phyloP scores from a whole-genome alignment of 306 rosid species.

The Prunus salicina region DNA sequence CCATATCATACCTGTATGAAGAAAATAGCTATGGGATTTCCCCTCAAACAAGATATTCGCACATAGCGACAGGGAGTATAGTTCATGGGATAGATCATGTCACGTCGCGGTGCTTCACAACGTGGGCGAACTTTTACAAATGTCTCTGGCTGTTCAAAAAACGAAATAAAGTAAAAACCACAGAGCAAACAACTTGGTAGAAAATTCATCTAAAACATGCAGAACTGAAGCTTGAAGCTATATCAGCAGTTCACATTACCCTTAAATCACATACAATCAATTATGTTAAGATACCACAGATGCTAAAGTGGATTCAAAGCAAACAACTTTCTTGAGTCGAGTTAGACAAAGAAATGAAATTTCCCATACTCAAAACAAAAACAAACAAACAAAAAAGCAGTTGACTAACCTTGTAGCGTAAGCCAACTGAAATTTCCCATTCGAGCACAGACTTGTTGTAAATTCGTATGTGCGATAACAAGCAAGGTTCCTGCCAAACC shows the following conservation, averaged over 20 bases:
- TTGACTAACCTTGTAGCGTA: slow-evolving; percentile 79
- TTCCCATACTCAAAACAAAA: not conserved
- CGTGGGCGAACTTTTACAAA: slow-evolving; percentile 90
- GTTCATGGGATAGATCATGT: slow-evolving; percentile 78
- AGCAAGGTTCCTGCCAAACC: slow-evolving; percentile 69
- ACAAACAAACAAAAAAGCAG: slow-evolving; percentile 3
- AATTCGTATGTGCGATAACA: slow-evolving; percentile 80
- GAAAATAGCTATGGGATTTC: slow-evolving; percentile 93
- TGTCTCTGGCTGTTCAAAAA: slow-evolving; percentile 75
- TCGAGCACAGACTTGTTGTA: slow-evolving; percentile 93
- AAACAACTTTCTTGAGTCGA: not conserved
- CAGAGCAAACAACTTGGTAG: not conserved
- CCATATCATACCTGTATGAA: slow-evolving; percentile 68
- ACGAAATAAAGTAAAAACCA: not conserved
- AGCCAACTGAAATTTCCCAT: slow-evolving; percentile 93
- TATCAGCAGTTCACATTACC: not conserved
- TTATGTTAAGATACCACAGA: not conserved
- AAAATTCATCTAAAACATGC: not conserved
- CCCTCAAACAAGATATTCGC: slow-evolving; percentile 88
- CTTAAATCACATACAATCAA: not conserved
- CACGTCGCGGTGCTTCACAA: slow-evolving; percentile 94
- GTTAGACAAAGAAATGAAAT: not conserved
- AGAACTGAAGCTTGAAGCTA: not conserved
- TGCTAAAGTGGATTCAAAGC: not conserved
- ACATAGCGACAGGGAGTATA: slow-evolving; percentile 92